These are phyloP conservation scores for Colletotrichum lupini DNA, from an alignment of 2,329 filamentous ascomycete genomes.

Conservation along the genomic window DNA sequence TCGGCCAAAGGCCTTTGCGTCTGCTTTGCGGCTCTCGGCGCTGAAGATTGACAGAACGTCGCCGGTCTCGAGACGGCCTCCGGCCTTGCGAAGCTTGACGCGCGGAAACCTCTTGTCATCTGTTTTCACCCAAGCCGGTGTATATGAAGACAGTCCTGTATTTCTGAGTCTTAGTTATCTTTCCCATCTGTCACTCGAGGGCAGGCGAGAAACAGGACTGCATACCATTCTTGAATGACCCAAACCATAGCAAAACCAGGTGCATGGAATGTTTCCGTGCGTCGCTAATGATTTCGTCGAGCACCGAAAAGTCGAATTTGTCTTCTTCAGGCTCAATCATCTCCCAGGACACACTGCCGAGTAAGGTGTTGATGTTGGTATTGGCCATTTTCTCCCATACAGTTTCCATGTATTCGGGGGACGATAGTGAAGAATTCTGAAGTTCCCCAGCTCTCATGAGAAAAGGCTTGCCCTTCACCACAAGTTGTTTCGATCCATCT, in stretches of 20 bases:
- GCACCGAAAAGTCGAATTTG: conserved; percentile 46
- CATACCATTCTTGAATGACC: conserved; percentile 47
- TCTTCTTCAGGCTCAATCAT: conserved; percentile 48
- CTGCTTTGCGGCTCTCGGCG: neutral
- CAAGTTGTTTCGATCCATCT: neutral
- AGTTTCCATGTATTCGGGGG: neutral
- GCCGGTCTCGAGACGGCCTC: neutral
- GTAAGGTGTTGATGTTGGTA: conserved; percentile 47
- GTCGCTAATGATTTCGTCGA: conserved; percentile 44
- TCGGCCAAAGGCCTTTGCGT: conserved; percentile 15
- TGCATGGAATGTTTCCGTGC: conserved; percentile 45
- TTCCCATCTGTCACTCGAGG: conserved; percentile 33
- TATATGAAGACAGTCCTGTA: conserved; percentile 23
- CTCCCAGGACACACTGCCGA: conserved; percentile 49
- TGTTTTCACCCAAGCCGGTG: neutral
- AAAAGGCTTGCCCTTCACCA: conserved; percentile 48
- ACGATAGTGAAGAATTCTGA: neutral
- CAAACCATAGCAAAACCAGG: conserved; percentile 50
- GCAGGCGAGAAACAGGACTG: conserved; percentile 31
- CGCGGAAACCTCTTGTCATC: neutral
- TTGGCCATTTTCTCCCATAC: conserved; percentile 41
- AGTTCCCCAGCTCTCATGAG: conserved; percentile 31
- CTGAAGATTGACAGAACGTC: neutral
- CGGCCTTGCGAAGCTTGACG: neutral
- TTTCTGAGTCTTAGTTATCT: neutral